Evolutionary conservation across 257 asterid species (phyloP), one percentile per base, ranked within the genome.

Genomic region (Solanum paucissectum): DNA sequence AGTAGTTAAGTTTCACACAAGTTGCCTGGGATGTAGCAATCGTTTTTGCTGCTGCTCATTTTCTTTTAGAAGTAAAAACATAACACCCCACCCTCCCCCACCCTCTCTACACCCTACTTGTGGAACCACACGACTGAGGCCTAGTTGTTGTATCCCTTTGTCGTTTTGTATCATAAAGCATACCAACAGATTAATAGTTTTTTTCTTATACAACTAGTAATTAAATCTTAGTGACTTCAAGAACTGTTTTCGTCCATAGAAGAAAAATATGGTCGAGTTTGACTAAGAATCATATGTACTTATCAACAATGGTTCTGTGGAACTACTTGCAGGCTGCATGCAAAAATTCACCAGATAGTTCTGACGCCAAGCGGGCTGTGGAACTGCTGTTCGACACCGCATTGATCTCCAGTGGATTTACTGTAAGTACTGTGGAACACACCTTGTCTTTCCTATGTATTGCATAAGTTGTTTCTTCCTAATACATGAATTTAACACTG

Each of bases 321-420:
- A 18, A 13, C 6, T 44, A 86, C 82, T 88, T 90, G 88, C 95
- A 97, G 99, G 99, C 99, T 62, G 99, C 99, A 20, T 94, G 99
- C 95, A 97, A 93, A 94, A 96, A 94, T 74, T 98, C 92, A 66
- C 97, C 99, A 0, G 98, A 95, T 12, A 96, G 96, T 91, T 84
- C 92, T 14, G 99, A 97, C 29, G 99, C 99, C 52, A 96, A 92
- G 91, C 93, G 98, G 88, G 99, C 98, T 2, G 96, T 95, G 21
- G 98, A 97, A 33, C 97, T 97, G 79, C 90, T 97, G 14, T 97
- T 95, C 1, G 99, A 97, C 5, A 95, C 99, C 0, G 98, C 99
- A 83, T 89, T 97, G 90, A 94, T 97, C 88, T 96, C 99, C 34
- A 97, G 99, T 92, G 99, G 99, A 77, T 97, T 95, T 92, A 92